Base-by-base conservation (phyloP, 2,329 filamentous ascomycete species). In the Diaporthe caulivora region DNA sequence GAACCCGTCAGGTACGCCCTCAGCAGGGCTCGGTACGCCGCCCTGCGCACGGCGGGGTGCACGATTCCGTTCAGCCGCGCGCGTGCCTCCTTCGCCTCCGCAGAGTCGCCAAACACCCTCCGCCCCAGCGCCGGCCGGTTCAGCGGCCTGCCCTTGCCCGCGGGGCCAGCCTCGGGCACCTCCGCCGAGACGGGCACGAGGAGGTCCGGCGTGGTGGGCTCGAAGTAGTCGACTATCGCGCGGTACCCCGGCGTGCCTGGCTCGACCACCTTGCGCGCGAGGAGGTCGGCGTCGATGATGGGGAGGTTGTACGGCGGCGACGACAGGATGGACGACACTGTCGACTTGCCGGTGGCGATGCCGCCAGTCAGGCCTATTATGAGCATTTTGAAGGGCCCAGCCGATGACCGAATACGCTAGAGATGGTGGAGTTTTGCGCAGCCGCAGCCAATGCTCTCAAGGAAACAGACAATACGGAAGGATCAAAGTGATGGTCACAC, bases 261-360 rank as follows among this genome's bases (percentile, higher is more conserved):
- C 82, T 97, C 95, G 81, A 99, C 96, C 74, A 98, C 97, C 82
- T 97, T 90, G 78, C 96, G 95, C 62, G 97, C 96, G 75, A 98
- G 89, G 72, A 97, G 85, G 85, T 99, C 97, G 81, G 97, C 96
- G 81, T 99, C 97, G 85, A 99, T 92, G 78, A 99, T 89, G 79
- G 97, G 95, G 75, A 99, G 89, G 75, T 90, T 92, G 87, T 98
- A 94, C 0, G 96, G 97, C 7, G 94, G 87, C 6, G 90, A 88
- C 67, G 93, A 91, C 79, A 99, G 93, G 78, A 98, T 89, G 51
- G 89, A 87, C 37, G 97, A 98, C 71, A 98, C 95, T 77, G 96
- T 99, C 58, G 96, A 98, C 89, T 99, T 99, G 82, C 97, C 97
- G 8, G 97, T 99, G 75, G 97, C 97, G 81, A 99, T 98, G 75